phyloP scores from a whole-genome alignment of 768 basidiomycete species.

The Termitomyces sp. region DNA sequence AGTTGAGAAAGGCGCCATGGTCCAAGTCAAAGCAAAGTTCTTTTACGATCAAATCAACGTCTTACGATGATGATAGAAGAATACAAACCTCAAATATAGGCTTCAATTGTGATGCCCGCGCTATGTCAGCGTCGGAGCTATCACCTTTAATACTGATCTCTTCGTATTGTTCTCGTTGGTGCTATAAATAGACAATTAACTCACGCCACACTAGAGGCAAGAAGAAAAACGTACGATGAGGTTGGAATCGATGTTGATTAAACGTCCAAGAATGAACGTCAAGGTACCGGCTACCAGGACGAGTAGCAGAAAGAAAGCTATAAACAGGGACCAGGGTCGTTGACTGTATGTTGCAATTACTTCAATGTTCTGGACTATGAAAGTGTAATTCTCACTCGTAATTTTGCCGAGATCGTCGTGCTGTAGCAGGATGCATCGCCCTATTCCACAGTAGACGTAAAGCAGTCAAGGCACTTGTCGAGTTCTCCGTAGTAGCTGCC shows the following conservation, averaged over 20 bases:
- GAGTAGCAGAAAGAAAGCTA: constrained; percentile 35
- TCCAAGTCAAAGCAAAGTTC: constrained; percentile 38
- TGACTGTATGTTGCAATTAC: constrained; percentile 22
- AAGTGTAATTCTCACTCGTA: constrained; percentile 35
- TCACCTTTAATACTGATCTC: constrained; percentile 36
- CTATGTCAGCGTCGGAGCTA: constrained; percentile 32
- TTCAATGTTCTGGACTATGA: neutral
- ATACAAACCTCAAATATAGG: constrained; percentile 27
- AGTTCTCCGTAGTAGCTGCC: constrained; percentile 29
- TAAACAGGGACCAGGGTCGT: constrained; percentile 36
- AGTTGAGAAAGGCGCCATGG: constrained; percentile 34
- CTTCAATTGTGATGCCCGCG: constrained; percentile 26
- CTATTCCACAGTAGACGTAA: constrained; percentile 35
- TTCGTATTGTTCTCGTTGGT: constrained; percentile 30
- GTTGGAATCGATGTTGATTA: constrained; percentile 31
- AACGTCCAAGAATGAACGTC: constrained; percentile 37
- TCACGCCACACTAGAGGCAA: neutral
- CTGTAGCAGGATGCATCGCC: constrained; percentile 31
- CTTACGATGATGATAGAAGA: neutral
- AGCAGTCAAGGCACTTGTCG: constrained; percentile 28
- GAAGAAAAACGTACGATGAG: constrained; percentile 27
- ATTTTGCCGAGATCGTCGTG: constrained; percentile 25
- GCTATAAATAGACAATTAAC: constrained; percentile 22
- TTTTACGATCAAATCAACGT: constrained; percentile 10
- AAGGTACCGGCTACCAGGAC: constrained; percentile 26